A percentile compares a stretch with the other conserved stretches of the same genome.
These are phyloP conservation scores for Rhizopogon roseolus DNA, from an alignment of 768 basidiomycete genomes.

Conservation along the genomic window DNA sequence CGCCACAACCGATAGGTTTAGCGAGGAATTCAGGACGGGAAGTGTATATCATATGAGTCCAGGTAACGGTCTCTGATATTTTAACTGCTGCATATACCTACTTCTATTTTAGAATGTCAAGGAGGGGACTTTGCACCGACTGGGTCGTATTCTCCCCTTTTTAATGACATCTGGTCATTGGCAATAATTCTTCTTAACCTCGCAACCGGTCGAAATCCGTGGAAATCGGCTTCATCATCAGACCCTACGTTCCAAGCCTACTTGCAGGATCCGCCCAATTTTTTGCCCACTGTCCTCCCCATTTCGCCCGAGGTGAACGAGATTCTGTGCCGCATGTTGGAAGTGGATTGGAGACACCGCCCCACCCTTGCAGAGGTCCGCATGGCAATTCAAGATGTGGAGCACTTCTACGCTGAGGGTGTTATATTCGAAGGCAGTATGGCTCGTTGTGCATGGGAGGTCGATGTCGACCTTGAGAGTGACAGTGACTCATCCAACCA, in stretches of 20 bases:
- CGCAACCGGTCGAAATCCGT: slow-evolving; percentile 91
- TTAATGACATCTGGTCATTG: slow-evolving; percentile 95
- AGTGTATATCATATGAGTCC: slow-evolving; percentile 99
- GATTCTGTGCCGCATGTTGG: slow-evolving; percentile 69
- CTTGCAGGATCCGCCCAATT: slow-evolving; percentile 66
- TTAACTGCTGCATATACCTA: slow-evolving; percentile 9
- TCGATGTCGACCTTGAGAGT: slow-evolving; percentile 59
- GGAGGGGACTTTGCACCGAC: slow-evolving; percentile 58
- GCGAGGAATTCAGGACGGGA: slow-evolving; percentile 91
- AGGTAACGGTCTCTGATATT: slow-evolving; percentile 32
- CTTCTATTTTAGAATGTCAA: slow-evolving; percentile 71
- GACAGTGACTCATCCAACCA: slow-evolving; percentile 56
- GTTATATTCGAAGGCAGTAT: slow-evolving; percentile 79
- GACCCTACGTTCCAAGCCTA: slow-evolving; percentile 92
- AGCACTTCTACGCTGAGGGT: slow-evolving; percentile 67
- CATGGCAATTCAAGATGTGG: slow-evolving; percentile 48
- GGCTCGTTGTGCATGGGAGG: slow-evolving; percentile 76
- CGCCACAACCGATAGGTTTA: slow-evolving; percentile 80
- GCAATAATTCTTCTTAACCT: slow-evolving; percentile 97
- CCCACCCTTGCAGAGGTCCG: slow-evolving; percentile 47
- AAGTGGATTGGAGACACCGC: slow-evolving; percentile 58
- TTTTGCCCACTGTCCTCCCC: slow-evolving; percentile 83
- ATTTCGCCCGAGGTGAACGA: slow-evolving; percentile 71
- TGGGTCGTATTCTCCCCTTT: slow-evolving; percentile 75
- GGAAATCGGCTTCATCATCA: slow-evolving; percentile 79